These are phyloP conservation scores for Aspergillus egyptiacus DNA, from an alignment of 495 filamentous ascomycete genomes.

Conservation along the genomic window DNA sequence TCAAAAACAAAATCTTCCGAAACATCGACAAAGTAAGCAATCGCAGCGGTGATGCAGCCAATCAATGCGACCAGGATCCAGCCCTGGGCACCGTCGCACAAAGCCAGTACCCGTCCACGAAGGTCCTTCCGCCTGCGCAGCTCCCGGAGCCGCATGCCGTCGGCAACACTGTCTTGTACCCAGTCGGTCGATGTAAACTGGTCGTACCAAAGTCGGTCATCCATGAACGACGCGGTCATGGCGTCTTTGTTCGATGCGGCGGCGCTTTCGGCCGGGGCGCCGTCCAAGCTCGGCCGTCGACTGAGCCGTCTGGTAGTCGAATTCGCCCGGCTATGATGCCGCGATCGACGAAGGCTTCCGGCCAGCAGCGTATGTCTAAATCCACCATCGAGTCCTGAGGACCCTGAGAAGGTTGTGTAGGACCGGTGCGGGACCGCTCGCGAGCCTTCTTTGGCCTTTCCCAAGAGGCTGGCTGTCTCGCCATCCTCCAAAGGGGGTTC, in stretches of 20 bases:
- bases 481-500: slow-evolving; percentile 29
- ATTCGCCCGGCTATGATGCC: slow-evolving; percentile 61
- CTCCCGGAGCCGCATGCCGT: slow-evolving; percentile 80
- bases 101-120: slow-evolving; percentile 66
- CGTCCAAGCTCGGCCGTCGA: slow-evolving; percentile 38
- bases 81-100: slow-evolving; percentile 85
- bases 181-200: slow-evolving; percentile 98
- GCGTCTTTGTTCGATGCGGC: slow-evolving; percentile 55
- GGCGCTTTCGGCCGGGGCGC: slow-evolving; percentile 29
- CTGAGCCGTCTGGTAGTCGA: slow-evolving; percentile 56
- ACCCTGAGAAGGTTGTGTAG: slow-evolving; percentile 34
- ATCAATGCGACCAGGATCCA: slow-evolving; percentile 93
- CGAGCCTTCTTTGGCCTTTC: slow-evolving; percentile 13
- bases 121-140: slow-evolving; percentile 77
- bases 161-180: slow-evolving; percentile 96
- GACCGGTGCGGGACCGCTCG: slow-evolving; percentile 30
- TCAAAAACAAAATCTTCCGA: slow-evolving; percentile 81
- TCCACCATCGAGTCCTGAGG: slow-evolving; percentile 27
- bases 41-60: slow-evolving; percentile 74
- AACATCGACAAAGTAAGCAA: slow-evolving; percentile 87
- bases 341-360: slow-evolving; percentile 44
- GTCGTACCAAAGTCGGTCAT: slow-evolving; percentile 97
- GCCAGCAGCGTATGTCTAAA: slow-evolving; percentile 29
- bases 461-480: slow-evolving; percentile 37
- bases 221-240: slow-evolving; percentile 48